Base-by-base conservation (phyloP, 352 stramenopile species). In the Pythium periplocum region DNA sequence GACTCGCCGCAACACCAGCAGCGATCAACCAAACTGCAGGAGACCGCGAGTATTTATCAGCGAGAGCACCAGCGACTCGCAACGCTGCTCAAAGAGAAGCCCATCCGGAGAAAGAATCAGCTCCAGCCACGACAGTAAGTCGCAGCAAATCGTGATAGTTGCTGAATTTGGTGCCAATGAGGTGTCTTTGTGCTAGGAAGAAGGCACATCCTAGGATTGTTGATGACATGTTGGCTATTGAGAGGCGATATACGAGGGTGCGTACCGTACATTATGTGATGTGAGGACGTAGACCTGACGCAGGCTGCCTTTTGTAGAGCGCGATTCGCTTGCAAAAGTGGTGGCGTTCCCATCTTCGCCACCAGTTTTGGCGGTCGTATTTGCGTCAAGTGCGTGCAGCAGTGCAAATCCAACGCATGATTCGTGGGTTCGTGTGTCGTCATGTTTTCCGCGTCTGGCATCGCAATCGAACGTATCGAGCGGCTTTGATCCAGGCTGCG, bases 221-320 rank as follows among this genome's bases (percentile, higher is more conserved):
- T 4, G 64, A 89, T 33, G 82, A 93, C 51, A 81, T 93, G 77
- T 61, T 93, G 32, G 36, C 72, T 7, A 49, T 90, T 8, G 82
- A 93, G 57, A 66, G 71, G 3, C 67, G 62, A 10, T 87, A 87
- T 12, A 53, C 67, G 42, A 50, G 55, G 55, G 78, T 85, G 41
- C 12, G 17, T 32, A 35, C 32, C 17, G 17, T 26, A 26, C 17
- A 17, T 42, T n/a, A 45, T 26, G 44, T 39, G 26, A 32, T 26
- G 17, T 26, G 17, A 26, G 17, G 17, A 26, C 17, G 17, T 26
- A 26, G 17, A 26, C 17, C 17, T 26, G 17, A 26, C 17, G 17
- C 17, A 26, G 17, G 0, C 17, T 26, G 17, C 17, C 17, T 26
- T 26, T 26, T 11, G n/a, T 41, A 34, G 3, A 46, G 10, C 40